Conservation (phyloP, 495 filamentous ascomycete species). For the Hypoxylon crocopeplum region DNA sequence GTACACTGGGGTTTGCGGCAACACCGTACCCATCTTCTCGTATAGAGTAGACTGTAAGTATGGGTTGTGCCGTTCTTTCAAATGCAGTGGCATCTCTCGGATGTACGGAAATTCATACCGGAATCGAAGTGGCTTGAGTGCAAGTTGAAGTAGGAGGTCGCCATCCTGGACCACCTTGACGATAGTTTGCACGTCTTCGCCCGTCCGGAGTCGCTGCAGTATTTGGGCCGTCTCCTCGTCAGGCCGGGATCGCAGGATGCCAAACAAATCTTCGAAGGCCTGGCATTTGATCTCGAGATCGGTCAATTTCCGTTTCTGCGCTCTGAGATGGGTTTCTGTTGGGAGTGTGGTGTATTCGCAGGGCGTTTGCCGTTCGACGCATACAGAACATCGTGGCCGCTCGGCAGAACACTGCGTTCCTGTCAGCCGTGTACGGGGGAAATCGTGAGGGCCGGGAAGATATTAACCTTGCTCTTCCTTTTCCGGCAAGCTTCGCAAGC, state of each 20-base stretch:
- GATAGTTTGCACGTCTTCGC: conserved; percentile 33
- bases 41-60: conserved; percentile 36
- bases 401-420: conserved; percentile 23
- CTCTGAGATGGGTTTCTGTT: conserved; percentile 29
- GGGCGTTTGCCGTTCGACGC: conserved; percentile 25
- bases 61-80: conserved; percentile 43
- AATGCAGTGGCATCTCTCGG: conserved; percentile 42
- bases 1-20: neutral
- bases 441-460: neutral
- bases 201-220: conserved; percentile 20
- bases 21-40: conserved; percentile 28
- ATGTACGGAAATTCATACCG: conserved; percentile 51
- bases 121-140: conserved; percentile 41
- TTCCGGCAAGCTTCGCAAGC: conserved; percentile 35
- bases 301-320: conserved; percentile 30
- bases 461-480: conserved; percentile 32
- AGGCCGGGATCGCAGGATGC: conserved; percentile 26
- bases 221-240: conserved; percentile 18
- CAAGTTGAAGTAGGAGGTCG: conserved; percentile 46
- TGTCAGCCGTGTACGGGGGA: neutral
- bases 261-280: conserved; percentile 26
- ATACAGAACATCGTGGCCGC: conserved; percentile 36
- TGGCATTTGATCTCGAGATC: conserved; percentile 34
- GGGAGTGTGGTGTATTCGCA: conserved; percentile 38
- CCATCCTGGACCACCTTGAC: conserved; percentile 46